Percentiles rank a stretch among this genome's conserved stretches.
Evolutionary conservation across 2,329 filamentous ascomycete genomes (phyloP).

Genomic region (Aspergillus eucalypticola): DNA sequence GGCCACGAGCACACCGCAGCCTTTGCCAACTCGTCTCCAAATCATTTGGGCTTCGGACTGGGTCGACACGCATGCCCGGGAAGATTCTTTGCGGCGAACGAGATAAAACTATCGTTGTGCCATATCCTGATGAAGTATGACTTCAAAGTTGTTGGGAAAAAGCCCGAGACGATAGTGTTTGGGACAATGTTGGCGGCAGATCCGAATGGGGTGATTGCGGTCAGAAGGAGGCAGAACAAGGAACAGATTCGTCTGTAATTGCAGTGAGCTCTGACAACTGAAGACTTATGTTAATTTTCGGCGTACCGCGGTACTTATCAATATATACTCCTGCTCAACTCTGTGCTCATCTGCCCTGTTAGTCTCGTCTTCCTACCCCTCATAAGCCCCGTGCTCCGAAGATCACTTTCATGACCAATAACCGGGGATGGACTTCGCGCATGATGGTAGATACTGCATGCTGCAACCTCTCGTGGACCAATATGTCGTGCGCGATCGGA

Average conservation of each 20-base stretch:
- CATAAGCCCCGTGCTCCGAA: not conserved
- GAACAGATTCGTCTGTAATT: no score
- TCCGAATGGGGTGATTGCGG: no score
- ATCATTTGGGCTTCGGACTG: not conserved
- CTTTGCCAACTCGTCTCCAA: no score
- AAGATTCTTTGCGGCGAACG: not conserved
- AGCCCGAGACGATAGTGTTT: no score
- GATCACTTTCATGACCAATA: not conserved
- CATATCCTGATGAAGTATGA: not conserved
- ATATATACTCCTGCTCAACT: not conserved
- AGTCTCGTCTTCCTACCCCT: not conserved
- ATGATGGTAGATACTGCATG: not conserved
- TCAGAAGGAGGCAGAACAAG: no score
- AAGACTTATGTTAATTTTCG: not conserved
- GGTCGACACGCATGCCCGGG: not conserved
- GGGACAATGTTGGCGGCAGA: no score
- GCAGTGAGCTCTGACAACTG: not conserved
- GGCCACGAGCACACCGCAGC: no score
- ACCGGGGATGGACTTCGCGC: not conserved
- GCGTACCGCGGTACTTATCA: not conserved
- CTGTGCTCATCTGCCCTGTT: not conserved
- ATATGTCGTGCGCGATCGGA: not conserved
- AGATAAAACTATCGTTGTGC: not conserved
- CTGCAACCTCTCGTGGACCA: not conserved
- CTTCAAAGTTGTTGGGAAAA: not conserved